Evolutionary conservation across 495 filamentous ascomycete genomes (phyloP), one percentile per base, ranked within the genome.

Genomic region (Penicillium tannophilum): DNA sequence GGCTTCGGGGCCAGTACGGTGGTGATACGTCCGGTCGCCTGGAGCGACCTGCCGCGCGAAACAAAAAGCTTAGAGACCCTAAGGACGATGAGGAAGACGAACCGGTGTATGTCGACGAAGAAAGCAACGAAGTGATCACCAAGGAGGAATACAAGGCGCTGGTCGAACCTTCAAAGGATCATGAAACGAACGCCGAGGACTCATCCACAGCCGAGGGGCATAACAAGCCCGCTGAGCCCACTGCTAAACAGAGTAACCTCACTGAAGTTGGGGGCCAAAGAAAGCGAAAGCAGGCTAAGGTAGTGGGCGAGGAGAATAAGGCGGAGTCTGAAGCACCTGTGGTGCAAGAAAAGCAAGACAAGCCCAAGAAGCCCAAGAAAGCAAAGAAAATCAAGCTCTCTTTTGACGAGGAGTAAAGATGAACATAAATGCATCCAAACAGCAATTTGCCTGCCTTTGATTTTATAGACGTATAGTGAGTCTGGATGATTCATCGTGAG

Each of bases 101-200:
- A 19, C 79, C 79, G 20, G 78, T 75, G 42, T 81, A 81, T 52
- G 71, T 82, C 43, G 75, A 80, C 41, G 79, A 79, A 55, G 73
- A 76, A 48, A 79, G 72, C 58, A 77, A 80, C 31, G 73, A 79
- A 53, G 71, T 77, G 26, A 76, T 82, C 45, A 70, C 77, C 19
- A 79, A 79, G 58, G 77, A 77, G 54, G 76, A 82, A 54, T 82
- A 79, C 63, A 70, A 76, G 48, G 69, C 70, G 17, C 46, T 81
- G 26, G 66, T 55, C 36, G 58, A 60, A 11, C 52, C 61, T 10
- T 20, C 49, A 66, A 47, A 65, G 30, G 59, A 54, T n/a, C 52
- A 63, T 12, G 39, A 55, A 12, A 9, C 49, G 1, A 43, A 62
- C 9, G 24, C 54, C 14, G 61, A 60, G 44, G 61, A 60, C 24